Percentiles rank a stretch among this genome's conserved stretches.
Evolutionary conservation across 2,329 filamentous ascomycete genomes (phyloP).

Genomic region (Sporothrix phasma): DNA sequence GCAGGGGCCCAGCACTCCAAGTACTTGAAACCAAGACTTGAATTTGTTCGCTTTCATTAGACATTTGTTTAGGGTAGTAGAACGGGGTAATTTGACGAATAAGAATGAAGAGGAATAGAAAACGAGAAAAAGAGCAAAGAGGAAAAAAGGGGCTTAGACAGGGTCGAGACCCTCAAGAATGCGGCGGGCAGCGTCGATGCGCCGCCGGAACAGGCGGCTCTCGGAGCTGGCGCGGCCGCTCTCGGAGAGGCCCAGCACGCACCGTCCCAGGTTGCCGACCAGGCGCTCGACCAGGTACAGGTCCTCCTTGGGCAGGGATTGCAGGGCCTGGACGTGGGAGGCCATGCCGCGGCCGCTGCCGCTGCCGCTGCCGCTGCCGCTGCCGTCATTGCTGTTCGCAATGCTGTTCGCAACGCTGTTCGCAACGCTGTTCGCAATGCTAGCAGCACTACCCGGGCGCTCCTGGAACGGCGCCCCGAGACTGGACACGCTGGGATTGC

Average conservation of each 20-base stretch:
- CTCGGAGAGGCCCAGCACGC: conserved; percentile 49
- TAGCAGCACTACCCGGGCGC: neutral
- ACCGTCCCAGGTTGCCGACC: conserved; percentile 49
- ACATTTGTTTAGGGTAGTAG: too few species aligned
- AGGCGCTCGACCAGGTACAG: conserved; percentile 50
- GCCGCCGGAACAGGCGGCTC: conserved; percentile 54
- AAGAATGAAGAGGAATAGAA: neutral
- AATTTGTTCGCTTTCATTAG: conserved; percentile 11
- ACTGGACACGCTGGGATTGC: conserved; percentile 13
- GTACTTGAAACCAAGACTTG: neutral
- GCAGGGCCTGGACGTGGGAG: conserved; percentile 29
- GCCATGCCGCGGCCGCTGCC: neutral
- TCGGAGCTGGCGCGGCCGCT: conserved; percentile 45
- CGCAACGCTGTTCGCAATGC: neutral
- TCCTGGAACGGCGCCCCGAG: conserved; percentile 5
- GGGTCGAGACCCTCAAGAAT: conserved; percentile 59
- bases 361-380: neutral
- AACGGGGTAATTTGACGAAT: too few species aligned
- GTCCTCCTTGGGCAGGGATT: conserved; percentile 44
- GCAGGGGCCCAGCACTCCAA: neutral
- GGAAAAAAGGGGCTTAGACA: conserved; percentile 3
- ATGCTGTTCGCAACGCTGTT: too few species aligned
- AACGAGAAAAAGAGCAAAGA: neutral
- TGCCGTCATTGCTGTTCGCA: too few species aligned
- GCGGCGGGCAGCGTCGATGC: conserved; percentile 64